Conservation (phyloP, 2,329 filamentous ascomycete genomes). For the Remersonia thermophila region DNA sequence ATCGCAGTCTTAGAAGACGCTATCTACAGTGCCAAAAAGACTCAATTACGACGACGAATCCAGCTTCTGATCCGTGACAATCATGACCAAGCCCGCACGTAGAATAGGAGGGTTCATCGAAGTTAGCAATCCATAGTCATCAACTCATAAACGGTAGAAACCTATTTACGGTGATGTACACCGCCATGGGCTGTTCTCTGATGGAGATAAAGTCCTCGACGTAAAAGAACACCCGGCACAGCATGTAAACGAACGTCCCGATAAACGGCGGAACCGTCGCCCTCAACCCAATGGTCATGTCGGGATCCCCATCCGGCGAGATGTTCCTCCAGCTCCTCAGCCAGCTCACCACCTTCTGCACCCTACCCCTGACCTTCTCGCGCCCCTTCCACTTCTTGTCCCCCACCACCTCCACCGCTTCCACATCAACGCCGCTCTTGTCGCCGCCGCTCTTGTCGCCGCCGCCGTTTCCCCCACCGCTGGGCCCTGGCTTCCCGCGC, state of each 20-base stretch:
- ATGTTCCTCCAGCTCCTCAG: constrained; percentile 4
- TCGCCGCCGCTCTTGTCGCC: too few relatives aligned
- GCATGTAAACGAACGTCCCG: not conserved
- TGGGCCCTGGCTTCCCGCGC: too few relatives aligned
- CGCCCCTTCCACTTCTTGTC: not conserved
- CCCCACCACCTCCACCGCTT: not conserved
- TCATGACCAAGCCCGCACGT: too few relatives aligned
- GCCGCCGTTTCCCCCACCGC: too few relatives aligned
- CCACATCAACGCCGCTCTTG: too few relatives aligned
- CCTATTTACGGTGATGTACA: constrained; percentile 9
- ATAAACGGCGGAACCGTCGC: not conserved
- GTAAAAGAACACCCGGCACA: constrained; percentile 8
- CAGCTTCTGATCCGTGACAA: too few relatives aligned
- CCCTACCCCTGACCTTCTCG: too few relatives aligned
- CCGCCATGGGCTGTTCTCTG: constrained; percentile 8
- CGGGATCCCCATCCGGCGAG: constrained; percentile 8
- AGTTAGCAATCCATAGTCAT: too few relatives aligned
- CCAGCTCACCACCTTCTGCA: not conserved
- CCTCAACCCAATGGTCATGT: constrained; percentile 4
- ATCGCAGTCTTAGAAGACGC: too few relatives aligned
- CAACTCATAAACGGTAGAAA: constrained; percentile 4
- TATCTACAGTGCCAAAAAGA: too few relatives aligned
- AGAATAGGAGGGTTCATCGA: too few relatives aligned
- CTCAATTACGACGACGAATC: too few relatives aligned
- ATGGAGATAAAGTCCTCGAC: constrained; percentile 9